phyloP scores from a whole-genome alignment of 192 early-diverging fungal genomes.

The Coemansia sp. region DNA sequence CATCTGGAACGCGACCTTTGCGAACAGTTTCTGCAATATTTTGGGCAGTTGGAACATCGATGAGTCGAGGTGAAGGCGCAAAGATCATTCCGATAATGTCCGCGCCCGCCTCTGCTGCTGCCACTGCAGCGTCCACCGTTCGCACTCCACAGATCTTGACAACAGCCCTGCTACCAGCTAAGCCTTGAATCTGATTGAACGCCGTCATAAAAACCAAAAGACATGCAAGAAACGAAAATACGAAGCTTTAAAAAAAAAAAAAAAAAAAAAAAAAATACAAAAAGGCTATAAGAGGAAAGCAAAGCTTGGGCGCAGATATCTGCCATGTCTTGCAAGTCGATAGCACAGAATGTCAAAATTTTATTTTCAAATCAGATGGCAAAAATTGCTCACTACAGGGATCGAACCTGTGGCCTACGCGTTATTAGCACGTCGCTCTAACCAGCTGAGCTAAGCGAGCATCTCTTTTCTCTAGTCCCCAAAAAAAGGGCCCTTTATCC shows the following conservation, averaged over 20 bases:
- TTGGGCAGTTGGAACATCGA: constrained; percentile 63
- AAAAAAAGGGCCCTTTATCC: too few species aligned
- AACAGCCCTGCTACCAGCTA: constrained; percentile 12
- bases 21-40: constrained; percentile 71
- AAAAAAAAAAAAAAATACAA: neutral
- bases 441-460: constrained; percentile 46
- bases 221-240: neutral
- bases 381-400: constrained; percentile 35
- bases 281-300: neutral
- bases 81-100: constrained; percentile 96
- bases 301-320: too few species aligned
- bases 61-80: constrained; percentile 78
- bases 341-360: neutral
- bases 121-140: constrained; percentile 75
- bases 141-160: constrained; percentile 96
- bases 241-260: too few species aligned
- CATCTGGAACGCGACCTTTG: neutral
- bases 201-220: neutral
- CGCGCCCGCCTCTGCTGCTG: constrained; percentile 73
- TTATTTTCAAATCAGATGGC: neutral
- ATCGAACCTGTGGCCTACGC: constrained; percentile 49
- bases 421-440: constrained; percentile 51
- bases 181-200: neutral
- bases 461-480: neutral
- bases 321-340: too few species aligned